Evolutionary conservation across 106 monocot genomes (phyloP).

Genomic region (Allium cepa): DNA sequence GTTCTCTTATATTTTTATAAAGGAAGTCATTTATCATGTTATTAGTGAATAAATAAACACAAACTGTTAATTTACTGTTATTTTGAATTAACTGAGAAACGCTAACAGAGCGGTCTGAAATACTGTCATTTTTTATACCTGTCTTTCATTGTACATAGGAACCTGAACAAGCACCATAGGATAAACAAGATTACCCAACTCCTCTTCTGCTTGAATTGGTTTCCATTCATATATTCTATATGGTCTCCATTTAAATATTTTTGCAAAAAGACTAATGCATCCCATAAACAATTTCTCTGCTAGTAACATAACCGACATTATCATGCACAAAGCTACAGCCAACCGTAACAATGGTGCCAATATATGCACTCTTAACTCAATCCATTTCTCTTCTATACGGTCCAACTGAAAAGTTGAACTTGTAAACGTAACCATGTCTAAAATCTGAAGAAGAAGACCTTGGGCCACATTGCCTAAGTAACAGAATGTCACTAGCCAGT

Average conservation of each 20-base stretch:
- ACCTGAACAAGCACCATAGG: slow-evolving; percentile 20
- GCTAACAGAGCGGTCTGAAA: not conserved
- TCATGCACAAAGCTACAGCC: slow-evolving; percentile 9
- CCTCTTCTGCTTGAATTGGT: slow-evolving; percentile 17
- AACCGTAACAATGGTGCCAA: slow-evolving; percentile 3
- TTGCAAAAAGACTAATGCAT: slow-evolving; percentile 15
- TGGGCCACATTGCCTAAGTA: not conserved
- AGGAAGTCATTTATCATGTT: too few relatives aligned
- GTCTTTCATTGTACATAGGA: slow-evolving; percentile 21
- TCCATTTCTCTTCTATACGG: slow-evolving; percentile 3
- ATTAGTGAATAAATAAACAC: not conserved
- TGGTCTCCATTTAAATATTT: slow-evolving; percentile 15
- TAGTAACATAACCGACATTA: slow-evolving; percentile 27
- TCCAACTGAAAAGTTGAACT: not conserved
- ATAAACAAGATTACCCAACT: slow-evolving; percentile 25
- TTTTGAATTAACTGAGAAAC: not conserved
- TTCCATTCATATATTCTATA: slow-evolving; percentile 21
- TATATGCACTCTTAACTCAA: slow-evolving; percentile 4
- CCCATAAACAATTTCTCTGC: slow-evolving; percentile 23
- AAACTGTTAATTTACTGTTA: not conserved
- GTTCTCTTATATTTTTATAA: too few relatives aligned
- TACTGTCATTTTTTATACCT: too few relatives aligned
- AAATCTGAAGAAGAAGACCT: not conserved
- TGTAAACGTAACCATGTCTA: not conserved
- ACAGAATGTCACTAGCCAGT: not conserved